Evolutionary conservation across 2,329 filamentous ascomycete species (phyloP).

Genomic region (Colletotrichum australisinense): DNA sequence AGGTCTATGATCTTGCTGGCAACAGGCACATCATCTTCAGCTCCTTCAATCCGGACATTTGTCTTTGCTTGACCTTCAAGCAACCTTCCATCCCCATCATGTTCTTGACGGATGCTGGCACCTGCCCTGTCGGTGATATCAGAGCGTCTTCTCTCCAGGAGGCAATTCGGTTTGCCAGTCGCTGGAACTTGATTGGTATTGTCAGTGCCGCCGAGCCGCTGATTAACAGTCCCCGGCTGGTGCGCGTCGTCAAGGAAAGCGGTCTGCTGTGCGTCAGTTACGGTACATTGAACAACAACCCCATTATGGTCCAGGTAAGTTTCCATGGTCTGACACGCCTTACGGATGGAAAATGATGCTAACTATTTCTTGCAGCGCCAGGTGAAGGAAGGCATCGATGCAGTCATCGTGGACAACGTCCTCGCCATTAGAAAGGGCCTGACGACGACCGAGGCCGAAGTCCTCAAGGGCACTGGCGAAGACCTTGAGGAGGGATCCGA

Average conservation of each 20-base stretch:
- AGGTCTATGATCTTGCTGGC: conserved; percentile 87
- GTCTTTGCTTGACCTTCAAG: conserved; percentile 93
- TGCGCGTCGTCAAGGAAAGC: conserved; percentile 93
- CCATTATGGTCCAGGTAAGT: conserved; percentile 84
- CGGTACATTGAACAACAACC: conserved; percentile 89
- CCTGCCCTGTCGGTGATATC: conserved; percentile 85
- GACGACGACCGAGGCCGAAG: conserved; percentile 57
- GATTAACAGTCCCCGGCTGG: conserved; percentile 87
- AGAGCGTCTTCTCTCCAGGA: conserved; percentile 93
- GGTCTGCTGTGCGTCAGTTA: conserved; percentile 96
- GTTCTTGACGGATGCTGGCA: conserved; percentile 92
- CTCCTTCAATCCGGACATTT: conserved; percentile 97
- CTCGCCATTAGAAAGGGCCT: conserved; percentile 92
- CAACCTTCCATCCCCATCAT: conserved; percentile 96
- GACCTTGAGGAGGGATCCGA: conserved; percentile 34
- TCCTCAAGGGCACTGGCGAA: conserved; percentile 31
- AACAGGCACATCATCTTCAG: conserved; percentile 96
- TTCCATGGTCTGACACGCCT: neutral
- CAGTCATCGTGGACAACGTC: conserved; percentile 96
- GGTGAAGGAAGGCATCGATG: conserved; percentile 95
- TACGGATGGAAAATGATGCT: neutral
- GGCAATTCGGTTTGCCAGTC: conserved; percentile 91
- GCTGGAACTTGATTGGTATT: conserved; percentile 95
- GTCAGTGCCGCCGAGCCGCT: conserved; percentile 90
- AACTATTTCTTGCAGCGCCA: conserved; percentile 69